Base-by-base conservation (phyloP, 148 eudicot genomes). In the Mesembryanthemum crystallinum region DNA sequence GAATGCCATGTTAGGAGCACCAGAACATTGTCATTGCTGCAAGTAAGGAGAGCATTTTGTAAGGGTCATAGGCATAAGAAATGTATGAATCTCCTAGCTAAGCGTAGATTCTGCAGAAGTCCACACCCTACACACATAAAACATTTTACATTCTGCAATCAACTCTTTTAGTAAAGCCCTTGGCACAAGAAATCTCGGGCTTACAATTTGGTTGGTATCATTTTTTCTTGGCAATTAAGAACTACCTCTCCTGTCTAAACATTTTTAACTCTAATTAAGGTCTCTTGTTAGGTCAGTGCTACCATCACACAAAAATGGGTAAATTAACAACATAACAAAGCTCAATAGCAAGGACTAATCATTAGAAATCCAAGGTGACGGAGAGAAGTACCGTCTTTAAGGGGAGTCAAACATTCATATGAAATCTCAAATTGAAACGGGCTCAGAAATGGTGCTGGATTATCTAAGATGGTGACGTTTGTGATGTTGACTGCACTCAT, bases 401-500 rank as follows among this genome's bases (percentile, higher is more conserved):
- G 73, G 7, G 76, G 15, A 65, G 57, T 70, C 73, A 76, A 49
- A 21, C 83, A 81, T 58, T 81, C 83, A 18, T 81, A 81, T 14
- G 83, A 81, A 14, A 81, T 81, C 29, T 81, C 80, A 7, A 81
- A 81, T 23, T 74, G 80, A 71, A 81, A 81, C 15, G 83, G 83
- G 33, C 69, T 37, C 13, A 76, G 63, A 76, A 81, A 81, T 8
- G 83, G 83, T 10, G 83, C 77, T 8, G 80, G 80, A 33, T 81
- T 76, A 67, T 81, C 83, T 77, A 81, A 81, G 67, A 76, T 72
- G 12, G 83, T 60, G 30, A 81, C 83, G 49, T 81, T 80, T 65
- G 83, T 81, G 25, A 81, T 76, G 39, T 76, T 81, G 9, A 81
- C 75, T 28, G 75, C 78, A 62, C 78, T 80, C 82, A 80, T 80